A percentile compares a stretch with the other conserved stretches of the same genome.
These are phyloP conservation scores for Ogataea pilisensis DNA, from an alignment of 805 yeast genomes.

Conservation along the genomic window DNA sequence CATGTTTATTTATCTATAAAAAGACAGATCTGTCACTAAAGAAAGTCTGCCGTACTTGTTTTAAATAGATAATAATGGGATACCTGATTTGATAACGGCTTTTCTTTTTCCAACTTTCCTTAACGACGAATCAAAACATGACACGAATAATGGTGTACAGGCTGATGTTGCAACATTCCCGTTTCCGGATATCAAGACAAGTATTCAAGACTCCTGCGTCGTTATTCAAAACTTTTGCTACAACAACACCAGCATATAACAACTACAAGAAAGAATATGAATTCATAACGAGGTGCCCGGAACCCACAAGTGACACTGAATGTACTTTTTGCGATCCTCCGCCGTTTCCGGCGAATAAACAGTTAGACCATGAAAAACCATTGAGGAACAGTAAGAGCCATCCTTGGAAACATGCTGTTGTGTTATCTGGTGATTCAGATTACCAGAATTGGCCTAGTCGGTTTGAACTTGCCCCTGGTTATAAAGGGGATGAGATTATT, in stretches of 20 bases:
- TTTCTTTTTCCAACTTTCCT: too few species aligned
- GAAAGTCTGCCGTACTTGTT: too few species aligned
- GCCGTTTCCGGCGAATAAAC: constrained; percentile 39
- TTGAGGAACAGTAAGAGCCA: constrained; percentile 45
- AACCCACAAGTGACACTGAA: constrained; percentile 52
- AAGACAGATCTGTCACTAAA: too few species aligned
- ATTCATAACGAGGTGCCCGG: constrained; percentile 38
- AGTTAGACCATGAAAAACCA: constrained; percentile 35
- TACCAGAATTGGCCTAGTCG: constrained; percentile 43
- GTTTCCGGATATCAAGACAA: too few species aligned
- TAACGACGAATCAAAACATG: too few species aligned
- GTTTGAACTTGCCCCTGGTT: constrained; percentile 44
- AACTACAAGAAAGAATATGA: constrained; percentile 6
- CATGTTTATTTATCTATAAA: too few species aligned
- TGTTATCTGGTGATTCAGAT: constrained; percentile 40
- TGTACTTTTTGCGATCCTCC: constrained; percentile 53
- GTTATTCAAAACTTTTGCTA: neutral
- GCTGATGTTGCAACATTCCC: too few species aligned
- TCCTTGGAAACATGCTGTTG: constrained; percentile 54
- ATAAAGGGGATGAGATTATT: constrained; percentile 31
- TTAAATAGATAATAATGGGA: too few species aligned
- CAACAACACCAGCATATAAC: neutral
- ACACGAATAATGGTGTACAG: too few species aligned
- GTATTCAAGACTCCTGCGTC: too few species aligned
- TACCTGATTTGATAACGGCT: too few species aligned